Base-by-base conservation (phyloP, 306 rosid genomes). In the Castanea crenata region DNA sequence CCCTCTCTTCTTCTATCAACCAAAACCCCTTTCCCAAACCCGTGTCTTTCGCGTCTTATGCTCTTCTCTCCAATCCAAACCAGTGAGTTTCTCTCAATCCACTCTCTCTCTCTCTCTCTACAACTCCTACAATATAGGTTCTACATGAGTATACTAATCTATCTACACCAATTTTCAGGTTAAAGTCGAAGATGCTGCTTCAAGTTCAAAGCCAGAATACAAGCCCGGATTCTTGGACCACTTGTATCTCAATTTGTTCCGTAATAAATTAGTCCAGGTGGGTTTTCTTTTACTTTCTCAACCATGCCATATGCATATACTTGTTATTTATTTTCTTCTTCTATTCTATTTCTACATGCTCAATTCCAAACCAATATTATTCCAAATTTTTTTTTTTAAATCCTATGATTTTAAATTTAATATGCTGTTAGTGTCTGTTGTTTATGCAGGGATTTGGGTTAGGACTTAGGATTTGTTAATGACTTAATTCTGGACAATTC, bases 261-360 rank as follows among this genome's bases (percentile, higher is more conserved):
- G 99, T 27, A 78, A 73, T 80, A 94, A 91, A 89, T 86, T 94
- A 92, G 99, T 86, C 5, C 79, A 87, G 94, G 97, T 89, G 78
- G 76, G 5, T 6, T 52, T 77, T 49, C 41, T 35, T 32, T 11
- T 14, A 71, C 25, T 74, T 14, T 25, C 68, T n/a, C 34, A 61
- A 64, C 41, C 58, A 21, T 49, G 69, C 29, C 29, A 21, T 27
- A 2, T 41, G 46, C 46, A 41, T 8, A 41, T 41, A 41, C 46
- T 64, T 16, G 18, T 18, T 44, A 13, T 23, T 71, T 41, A 41
- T 41, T 41, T 41, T 41, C 46, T 8, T 41, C 46, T 8, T 41
- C 11, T 41, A 41, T 41, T 41, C 46, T 41, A 41, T 38, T 38
- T 38, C 46, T 38, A 38, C 46, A 41, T 41, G 46, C 11, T 8